Evolutionary conservation across 192 early-diverging fungal species (phyloP).

Genomic region (Podila clonocystis): DNA sequence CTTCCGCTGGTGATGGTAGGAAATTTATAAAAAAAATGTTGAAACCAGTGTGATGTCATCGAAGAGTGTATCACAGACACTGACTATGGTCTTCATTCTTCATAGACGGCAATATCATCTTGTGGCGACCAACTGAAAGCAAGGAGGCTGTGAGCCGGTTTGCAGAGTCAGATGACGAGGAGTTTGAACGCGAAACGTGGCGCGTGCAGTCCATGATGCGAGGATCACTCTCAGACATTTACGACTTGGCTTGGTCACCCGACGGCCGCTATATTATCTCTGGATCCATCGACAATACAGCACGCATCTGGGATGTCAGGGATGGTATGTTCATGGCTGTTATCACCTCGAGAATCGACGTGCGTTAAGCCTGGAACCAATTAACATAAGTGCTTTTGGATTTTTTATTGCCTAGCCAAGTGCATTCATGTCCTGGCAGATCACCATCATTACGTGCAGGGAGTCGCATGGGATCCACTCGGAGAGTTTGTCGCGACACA

Average conservation of each 20-base stretch:
- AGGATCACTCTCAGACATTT: constrained; percentile 84
- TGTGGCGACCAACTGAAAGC: constrained; percentile 80
- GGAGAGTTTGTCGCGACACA: constrained; percentile 89
- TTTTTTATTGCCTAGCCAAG: constrained; percentile 54
- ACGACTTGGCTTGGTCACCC: constrained; percentile 95
- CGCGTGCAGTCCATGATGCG: constrained; percentile 73
- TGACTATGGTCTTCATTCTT: no score
- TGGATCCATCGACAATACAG: constrained; percentile 89
- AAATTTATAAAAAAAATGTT: background rate
- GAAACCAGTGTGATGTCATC: no score
- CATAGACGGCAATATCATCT: constrained; percentile 83
- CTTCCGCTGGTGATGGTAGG: constrained; percentile 89
- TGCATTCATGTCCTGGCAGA: constrained; percentile 81
- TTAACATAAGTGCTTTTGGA: background rate
- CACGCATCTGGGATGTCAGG: constrained; percentile 84
- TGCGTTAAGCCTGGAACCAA: background rate
- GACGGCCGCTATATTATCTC: constrained; percentile 83
- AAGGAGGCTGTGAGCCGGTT: constrained; percentile 53
- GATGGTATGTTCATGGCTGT: constrained; percentile 59
- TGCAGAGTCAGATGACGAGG: constrained; percentile 59
- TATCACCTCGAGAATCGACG: no score
- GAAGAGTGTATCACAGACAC: no score
- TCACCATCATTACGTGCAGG: constrained; percentile 96
- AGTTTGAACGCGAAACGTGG: constrained; percentile 82
- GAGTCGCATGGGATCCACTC: constrained; percentile 95